These are phyloP conservation scores for Solanum chacoense DNA, from an alignment of 305 asterid species.

Conservation along the genomic window DNA sequence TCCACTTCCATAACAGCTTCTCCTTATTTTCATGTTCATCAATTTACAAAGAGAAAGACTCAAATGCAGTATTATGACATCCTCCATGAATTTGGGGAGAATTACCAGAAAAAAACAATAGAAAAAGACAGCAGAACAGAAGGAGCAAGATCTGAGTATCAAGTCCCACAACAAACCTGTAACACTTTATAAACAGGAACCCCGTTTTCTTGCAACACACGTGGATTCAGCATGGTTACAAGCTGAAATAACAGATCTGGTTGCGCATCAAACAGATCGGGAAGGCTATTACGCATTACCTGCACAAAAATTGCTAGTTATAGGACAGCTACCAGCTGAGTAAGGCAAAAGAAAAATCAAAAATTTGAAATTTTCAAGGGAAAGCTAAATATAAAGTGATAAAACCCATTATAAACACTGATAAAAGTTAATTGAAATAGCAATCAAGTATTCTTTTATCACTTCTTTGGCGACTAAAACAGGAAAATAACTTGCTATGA, in stretches of 20 bases:
- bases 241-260: slow-evolving; percentile 95
- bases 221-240: slow-evolving; percentile 90
- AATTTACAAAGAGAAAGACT: neutral
- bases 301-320: slow-evolving; percentile 16
- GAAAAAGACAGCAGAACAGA: neutral
- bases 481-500: neutral
- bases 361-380: neutral
- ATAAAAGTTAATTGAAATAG: neutral
- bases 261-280: slow-evolving; percentile 95
- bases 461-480: neutral
- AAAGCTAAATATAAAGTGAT: neutral
- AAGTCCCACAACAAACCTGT: slow-evolving; percentile 39
- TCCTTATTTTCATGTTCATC: neutral
- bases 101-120: neutral
- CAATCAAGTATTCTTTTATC: neutral
- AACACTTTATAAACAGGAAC: slow-evolving; percentile 91
- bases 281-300: slow-evolving; percentile 88
- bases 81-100: neutral
- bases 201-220: slow-evolving; percentile 73
- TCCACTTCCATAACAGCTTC: neutral
- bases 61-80: neutral
- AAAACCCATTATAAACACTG: neutral
- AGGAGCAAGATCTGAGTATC: neutral
- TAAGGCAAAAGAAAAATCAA: neutral
- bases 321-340: neutral